Percentiles rank a stretch among this genome's conserved stretches.
These are phyloP conservation scores for Schizophyllum amplum DNA, from an alignment of 1,284 basidiomycete genomes.

Conservation along the genomic window DNA sequence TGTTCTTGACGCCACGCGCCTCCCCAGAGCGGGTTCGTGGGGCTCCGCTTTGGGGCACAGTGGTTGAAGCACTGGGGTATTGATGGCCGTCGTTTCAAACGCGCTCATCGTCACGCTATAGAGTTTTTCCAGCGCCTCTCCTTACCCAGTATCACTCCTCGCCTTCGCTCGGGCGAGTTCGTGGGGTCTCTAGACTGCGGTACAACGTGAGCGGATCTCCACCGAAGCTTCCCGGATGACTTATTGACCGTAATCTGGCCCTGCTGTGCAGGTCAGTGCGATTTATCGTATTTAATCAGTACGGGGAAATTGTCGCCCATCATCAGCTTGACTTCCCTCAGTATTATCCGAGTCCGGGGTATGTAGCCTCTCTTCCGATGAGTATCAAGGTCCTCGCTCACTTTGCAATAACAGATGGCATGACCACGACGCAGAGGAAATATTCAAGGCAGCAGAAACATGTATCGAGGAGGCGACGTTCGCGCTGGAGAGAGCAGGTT, in stretches of 20 bases:
- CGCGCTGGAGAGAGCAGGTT: conserved; percentile 69
- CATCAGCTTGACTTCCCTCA: conserved; percentile 90
- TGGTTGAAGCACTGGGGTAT: background rate
- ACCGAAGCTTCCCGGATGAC: background rate
- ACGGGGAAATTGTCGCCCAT: conserved; percentile 82
- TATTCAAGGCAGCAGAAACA: conserved; percentile 68
- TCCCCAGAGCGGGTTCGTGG: background rate
- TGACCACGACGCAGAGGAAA: conserved; percentile 87
- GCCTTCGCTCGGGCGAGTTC: conserved; percentile 40
- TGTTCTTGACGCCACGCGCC: background rate
- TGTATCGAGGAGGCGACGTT: conserved; percentile 75
- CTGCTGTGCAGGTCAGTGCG: conserved; percentile 71
- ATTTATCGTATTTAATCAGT: conserved; percentile 89
- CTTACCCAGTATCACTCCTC: background rate
- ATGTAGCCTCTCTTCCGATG: conserved; percentile 17
- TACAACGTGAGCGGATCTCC: conserved; percentile 63
- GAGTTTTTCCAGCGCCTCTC: background rate
- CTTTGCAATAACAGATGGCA: conserved; percentile 78
- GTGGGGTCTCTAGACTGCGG: conserved; percentile 89
- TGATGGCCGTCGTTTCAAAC: background rate
- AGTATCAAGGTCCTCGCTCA: background rate
- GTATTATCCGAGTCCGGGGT: conserved; percentile 86
- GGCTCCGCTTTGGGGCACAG: background rate
- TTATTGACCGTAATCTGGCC: conserved; percentile 4
- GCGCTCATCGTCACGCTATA: background rate